These are phyloP conservation scores for Apophysomyces trapeziformis DNA, from an alignment of 371 early-diverging fungal genomes.

Conservation along the genomic window DNA sequence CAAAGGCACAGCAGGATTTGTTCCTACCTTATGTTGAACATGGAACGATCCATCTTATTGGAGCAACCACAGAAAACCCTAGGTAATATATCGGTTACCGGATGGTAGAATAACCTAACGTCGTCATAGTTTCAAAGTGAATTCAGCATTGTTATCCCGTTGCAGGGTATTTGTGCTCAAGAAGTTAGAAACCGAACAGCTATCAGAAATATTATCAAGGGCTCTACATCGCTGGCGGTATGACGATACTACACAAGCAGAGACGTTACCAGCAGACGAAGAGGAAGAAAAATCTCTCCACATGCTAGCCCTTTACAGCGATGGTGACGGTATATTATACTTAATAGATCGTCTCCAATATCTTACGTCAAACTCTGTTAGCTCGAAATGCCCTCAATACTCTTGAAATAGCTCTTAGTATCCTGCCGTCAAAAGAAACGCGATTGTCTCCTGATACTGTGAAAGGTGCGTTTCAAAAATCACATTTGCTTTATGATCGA, in stretches of 20 bases:
- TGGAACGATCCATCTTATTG: slow-evolving; percentile 79
- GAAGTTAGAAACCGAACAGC: slow-evolving; percentile 59
- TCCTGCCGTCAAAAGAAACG: slow-evolving; percentile 30
- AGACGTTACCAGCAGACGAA: slow-evolving; percentile 21
- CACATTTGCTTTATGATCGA: slow-evolving; percentile 81
- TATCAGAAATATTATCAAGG: slow-evolving; percentile 62
- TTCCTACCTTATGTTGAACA: slow-evolving; percentile 83
- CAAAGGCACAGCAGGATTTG: slow-evolving; percentile 86
- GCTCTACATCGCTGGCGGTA: slow-evolving; percentile 58
- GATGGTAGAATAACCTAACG: background rate
- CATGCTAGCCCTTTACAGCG: slow-evolving; percentile 62
- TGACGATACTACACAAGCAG: slow-evolving; percentile 22
- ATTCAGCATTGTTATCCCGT: slow-evolving; percentile 80
- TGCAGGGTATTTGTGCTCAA: slow-evolving; percentile 80
- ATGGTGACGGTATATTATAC: slow-evolving; percentile 66
- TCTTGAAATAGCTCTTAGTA: slow-evolving; percentile 64
- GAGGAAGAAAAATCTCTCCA: slow-evolving; percentile 40
- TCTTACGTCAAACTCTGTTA: slow-evolving; percentile 9
- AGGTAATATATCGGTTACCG: slow-evolving; percentile 39
- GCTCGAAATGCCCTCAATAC: slow-evolving; percentile 76
- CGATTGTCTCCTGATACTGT: slow-evolving; percentile 28
- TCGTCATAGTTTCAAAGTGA: slow-evolving; percentile 68
- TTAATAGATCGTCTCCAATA: background rate
- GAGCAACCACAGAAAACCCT: slow-evolving; percentile 92
- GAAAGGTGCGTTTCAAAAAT: slow-evolving; percentile 72